Base-by-base conservation (phyloP, 805 yeast species). In the Lachancea lanzarotensis region DNA sequence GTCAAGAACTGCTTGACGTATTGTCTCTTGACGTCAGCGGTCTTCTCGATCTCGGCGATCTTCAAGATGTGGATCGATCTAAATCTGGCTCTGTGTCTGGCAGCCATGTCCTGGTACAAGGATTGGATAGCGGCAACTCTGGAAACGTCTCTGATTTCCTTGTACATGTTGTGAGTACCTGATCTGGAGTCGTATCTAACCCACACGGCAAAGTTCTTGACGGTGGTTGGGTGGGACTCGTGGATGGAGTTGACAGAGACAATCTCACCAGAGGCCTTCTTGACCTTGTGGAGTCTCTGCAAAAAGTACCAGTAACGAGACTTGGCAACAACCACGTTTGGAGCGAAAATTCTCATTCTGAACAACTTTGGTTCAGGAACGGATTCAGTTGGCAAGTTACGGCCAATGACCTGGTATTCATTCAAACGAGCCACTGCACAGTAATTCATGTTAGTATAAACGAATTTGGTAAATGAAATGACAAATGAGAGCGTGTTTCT, bases 81-180 rank as follows among this genome's bases (percentile, higher is more conserved):
- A 83, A 93, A 93, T 83, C 99, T 89, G 70, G 98, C 93, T 84
- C 98, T 89, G 95, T 93, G 99, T 81, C 98, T 90, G 65, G 99
- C 97, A 76, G 99, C 99, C 85, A 93, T 85, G 78, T 93, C 99
- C 75, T 85, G 90, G 93, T 93, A 93, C 84, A 93, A 84, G 71
- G 93, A 79, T 76, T 86, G 95, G 70, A 93, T 97, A 63, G 98
- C 98, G 74, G 87, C 95, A 57, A 89, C 95, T 81, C 99, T 93
- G 81, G 96, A 77, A 66, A 91, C 95, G 68, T 91, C 98, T 78
- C 98, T 89, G 93, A 88, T 87, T 81, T 93, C 99, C 83, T 93
- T 93, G 96, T 93, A 93, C 97, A 93, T 93, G 95, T 93, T 93
- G 95, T 93, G 98, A 69, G 96, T 90, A 80, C 99, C 99, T 63